Evolutionary conservation across 768 basidiomycete species (phyloP).

Genomic region (Mrakia frigida): DNA sequence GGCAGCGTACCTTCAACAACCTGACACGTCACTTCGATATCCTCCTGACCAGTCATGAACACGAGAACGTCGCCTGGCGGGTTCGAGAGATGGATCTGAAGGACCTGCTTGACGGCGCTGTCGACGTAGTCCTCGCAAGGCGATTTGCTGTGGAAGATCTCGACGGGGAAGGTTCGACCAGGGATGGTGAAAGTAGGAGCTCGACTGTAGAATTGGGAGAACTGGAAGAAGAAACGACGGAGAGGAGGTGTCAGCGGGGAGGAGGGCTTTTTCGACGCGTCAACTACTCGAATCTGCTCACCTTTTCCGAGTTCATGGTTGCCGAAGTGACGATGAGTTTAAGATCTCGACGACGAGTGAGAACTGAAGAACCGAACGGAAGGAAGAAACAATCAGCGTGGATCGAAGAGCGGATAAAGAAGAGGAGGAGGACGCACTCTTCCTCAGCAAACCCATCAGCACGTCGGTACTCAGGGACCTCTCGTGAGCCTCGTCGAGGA

Average conservation of each 20-base stretch:
- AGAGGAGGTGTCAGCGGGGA: constrained; percentile 19
- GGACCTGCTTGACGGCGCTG: constrained; percentile 92
- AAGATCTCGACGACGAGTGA: constrained; percentile 84
- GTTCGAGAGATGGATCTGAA: constrained; percentile 89
- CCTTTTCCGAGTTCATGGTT: constrained; percentile 99
- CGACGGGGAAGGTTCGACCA: constrained; percentile 94
- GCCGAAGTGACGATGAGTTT: constrained; percentile 98
- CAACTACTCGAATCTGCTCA: constrained; percentile 39
- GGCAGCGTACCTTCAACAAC: constrained; percentile 69
- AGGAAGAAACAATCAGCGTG: background rate
- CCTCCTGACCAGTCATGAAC: constrained; percentile 99
- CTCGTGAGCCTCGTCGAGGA: constrained; percentile 98
- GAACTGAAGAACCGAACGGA: constrained; percentile 49
- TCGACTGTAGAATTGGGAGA: constrained; percentile 90
- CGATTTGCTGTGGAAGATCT: constrained; percentile 90
- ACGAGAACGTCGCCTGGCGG: constrained; percentile 93
- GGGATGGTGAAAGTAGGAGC: constrained; percentile 93
- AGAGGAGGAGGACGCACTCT: constrained; percentile 57
- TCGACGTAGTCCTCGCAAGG: constrained; percentile 99
- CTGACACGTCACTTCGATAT: constrained; percentile 94
- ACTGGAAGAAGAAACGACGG: constrained; percentile 50
- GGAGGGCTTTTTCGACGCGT: background rate
- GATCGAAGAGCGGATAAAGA: background rate
- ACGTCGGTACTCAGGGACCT: constrained; percentile 96
- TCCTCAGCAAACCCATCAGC: constrained; percentile 88